A percentile compares a stretch with the other conserved stretches of the same genome.
phyloP scores from a whole-genome alignment of 2,329 filamentous ascomycete species.

The Orbilia javanica region DNA sequence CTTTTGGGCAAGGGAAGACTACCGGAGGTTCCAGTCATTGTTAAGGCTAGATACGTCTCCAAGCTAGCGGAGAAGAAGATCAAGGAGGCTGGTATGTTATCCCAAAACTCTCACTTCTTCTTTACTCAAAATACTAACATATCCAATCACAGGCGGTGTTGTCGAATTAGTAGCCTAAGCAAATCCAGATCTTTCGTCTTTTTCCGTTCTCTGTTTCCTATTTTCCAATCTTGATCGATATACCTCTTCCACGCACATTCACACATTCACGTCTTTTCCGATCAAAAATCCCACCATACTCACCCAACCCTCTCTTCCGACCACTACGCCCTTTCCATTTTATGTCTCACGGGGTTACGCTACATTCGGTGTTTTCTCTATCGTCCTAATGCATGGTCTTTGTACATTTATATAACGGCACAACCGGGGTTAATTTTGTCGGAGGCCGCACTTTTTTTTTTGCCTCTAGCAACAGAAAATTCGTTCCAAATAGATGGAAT shows the following conservation, averaged over 20 bases:
- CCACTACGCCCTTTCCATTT: constrained; percentile 29
- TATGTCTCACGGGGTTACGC: constrained; percentile 42
- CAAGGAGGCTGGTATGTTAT: constrained; percentile 80
- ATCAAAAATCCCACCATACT: constrained; percentile 2
- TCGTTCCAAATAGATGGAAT: constrained; percentile 36
- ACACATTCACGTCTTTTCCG: background rate
- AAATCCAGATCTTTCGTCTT: constrained; percentile 22
- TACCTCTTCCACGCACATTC: background rate
- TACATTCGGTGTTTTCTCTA: constrained; percentile 53
- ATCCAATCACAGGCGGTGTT: constrained; percentile 33
- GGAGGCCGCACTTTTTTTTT: constrained; percentile 25
- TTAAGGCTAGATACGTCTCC: constrained; percentile 94
- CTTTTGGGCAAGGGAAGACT: constrained; percentile 98
- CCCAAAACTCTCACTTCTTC: too few species aligned
- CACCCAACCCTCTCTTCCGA: constrained; percentile 8
- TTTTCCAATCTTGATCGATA: constrained; percentile 17
- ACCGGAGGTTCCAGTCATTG: constrained; percentile 91
- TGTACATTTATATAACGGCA: constrained; percentile 53
- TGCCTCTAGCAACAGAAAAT: constrained; percentile 18
- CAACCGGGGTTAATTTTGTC: constrained; percentile 40
- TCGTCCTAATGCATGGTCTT: constrained; percentile 50
- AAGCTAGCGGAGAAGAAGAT: constrained; percentile 99
- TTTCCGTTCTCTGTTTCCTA: background rate
- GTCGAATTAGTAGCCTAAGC: constrained; percentile 49
- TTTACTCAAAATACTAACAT: constrained; percentile 8